Conservation (phyloP, 2,329 filamentous ascomycete species). For the Talaromyces sp. region DNA sequence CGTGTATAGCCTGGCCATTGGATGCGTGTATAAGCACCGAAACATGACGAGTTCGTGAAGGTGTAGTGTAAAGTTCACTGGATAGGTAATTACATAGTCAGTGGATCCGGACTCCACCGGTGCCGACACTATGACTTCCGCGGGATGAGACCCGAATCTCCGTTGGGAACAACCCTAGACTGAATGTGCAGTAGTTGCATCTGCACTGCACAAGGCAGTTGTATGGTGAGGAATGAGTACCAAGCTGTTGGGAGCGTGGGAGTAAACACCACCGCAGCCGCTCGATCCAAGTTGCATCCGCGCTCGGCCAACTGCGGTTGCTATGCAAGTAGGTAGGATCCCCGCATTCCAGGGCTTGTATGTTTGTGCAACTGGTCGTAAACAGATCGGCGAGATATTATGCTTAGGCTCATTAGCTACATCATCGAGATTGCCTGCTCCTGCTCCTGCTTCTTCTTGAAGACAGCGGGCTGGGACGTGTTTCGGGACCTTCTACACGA, state of each 20-base stretch:
- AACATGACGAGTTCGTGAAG: neutral
- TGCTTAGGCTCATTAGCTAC: neutral
- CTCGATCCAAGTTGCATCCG: conserved; percentile 8
- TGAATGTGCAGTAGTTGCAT: conserved; percentile 2
- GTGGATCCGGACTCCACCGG: neutral
- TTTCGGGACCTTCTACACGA: neutral
- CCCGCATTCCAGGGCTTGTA: conserved; percentile 13
- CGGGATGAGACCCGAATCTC: neutral
- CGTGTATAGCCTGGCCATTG: neutral
- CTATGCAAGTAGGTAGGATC: conserved; percentile 14
- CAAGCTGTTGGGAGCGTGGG: conserved; percentile 8
- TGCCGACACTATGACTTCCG: neutral
- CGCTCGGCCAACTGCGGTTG: conserved; percentile 10
- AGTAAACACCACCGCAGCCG: neutral
- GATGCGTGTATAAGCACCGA: neutral
- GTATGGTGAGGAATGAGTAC: conserved; percentile 9
- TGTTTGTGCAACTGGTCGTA: neutral
- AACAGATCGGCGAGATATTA: neutral
- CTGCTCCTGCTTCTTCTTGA: neutral
- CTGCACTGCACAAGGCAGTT: conserved; percentile 8
- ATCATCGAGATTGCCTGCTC: neutral
- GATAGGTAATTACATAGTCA: neutral
- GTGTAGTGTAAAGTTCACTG: neutral
- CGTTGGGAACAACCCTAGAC: neutral
- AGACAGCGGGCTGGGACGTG: neutral